Base-by-base conservation (phyloP, 345 rosid species). In the Geranium rotundifolium region DNA sequence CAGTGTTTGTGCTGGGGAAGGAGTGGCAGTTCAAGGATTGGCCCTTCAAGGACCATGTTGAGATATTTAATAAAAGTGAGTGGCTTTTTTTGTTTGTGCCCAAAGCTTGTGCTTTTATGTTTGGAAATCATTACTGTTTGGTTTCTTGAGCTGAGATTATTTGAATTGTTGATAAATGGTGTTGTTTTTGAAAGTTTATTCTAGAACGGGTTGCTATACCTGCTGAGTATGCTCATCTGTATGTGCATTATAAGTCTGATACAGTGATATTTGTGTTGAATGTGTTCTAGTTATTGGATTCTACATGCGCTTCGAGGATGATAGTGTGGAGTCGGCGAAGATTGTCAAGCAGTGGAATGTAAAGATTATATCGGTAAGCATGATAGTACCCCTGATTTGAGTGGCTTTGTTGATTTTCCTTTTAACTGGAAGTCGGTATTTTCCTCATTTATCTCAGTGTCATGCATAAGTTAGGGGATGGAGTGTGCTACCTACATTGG, bases 1-100 rank as follows among this genome's bases (percentile, higher is more conserved):
- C 97, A 0, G 96, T 85, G 62, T 90, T 90, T 5, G 95, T 90
- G 15, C 65, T 90, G 81, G 99, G 99, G 4, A 93, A 93, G 64
- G 96, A 93, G 72, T 90, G 99, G 99, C 99, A 93, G 79, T 93
- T 93, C 75, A 93, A 90, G 75, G 99, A 90, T 37, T 93, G 97
- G 97, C 99, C 99, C 61, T 93, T 80, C 63, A 90, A 88, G 85
- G 99, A 88, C 64, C 96, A 87, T 60, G 91, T 90, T 19, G 96
- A 90, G 84, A 88, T 90, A 29, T 93, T 93, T 69, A 93, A 85
- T 65, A 88, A 76, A 84, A 88, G 97, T 93, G 74, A 77, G 96
- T 63, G 39, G 20, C 4, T 29, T 59, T 15, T 27, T 49, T 29
- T 60, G 17, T 50, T 60, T 66, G 8, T 20, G 23, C 20, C n/a